Evolutionary conservation across 2,329 filamentous ascomycete genomes (phyloP).

Genomic region (Botrytis galanthina): DNA sequence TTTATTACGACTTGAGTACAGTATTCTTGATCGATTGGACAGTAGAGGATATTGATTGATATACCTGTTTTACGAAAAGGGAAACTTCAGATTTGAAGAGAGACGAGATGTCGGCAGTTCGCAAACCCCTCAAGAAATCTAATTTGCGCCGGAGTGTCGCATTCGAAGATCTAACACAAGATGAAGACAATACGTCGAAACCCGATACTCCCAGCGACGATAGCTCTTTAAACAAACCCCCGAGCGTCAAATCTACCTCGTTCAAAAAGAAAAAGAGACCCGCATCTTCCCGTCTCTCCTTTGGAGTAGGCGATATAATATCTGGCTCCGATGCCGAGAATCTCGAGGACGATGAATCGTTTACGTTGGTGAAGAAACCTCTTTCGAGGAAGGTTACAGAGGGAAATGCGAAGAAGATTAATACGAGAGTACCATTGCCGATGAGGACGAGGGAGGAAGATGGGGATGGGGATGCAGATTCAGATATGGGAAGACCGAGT

Average conservation of each 20-base stretch:
- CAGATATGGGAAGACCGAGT: slow-evolving; percentile 52
- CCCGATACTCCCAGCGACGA: slow-evolving; percentile 16
- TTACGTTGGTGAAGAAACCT: slow-evolving; percentile 61
- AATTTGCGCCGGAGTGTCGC: slow-evolving; percentile 56
- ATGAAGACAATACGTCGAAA: slow-evolving; percentile 31
- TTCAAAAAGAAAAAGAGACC: slow-evolving; percentile 68
- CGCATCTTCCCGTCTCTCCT: slow-evolving; percentile 67
- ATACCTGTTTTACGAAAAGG: too few species aligned
- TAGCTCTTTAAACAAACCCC: slow-evolving; percentile 41
- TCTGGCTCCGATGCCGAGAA: slow-evolving; percentile 54
- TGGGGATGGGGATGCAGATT: slow-evolving; percentile 44
- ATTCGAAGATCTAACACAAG: slow-evolving; percentile 38
- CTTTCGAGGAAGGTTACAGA: slow-evolving; percentile 64
- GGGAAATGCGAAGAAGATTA: slow-evolving; percentile 61
- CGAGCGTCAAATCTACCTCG: slow-evolving; percentile 48
- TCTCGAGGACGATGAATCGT: slow-evolving; percentile 50
- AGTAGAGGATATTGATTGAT: neutral
- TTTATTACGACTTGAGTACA: neutral
- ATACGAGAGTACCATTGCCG: slow-evolving; percentile 33
- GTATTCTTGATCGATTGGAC: neutral
- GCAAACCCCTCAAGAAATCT: slow-evolving; percentile 57
- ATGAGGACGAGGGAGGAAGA: slow-evolving; percentile 43
- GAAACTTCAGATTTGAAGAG: neutral
- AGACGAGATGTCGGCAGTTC: slow-evolving; percentile 35
- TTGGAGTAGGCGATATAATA: slow-evolving; percentile 60